Percentiles rank a stretch among this genome's conserved stretches.
Conservation (phyloP, 352 stramenopile species). For the Globisporangium irregulare region DNA sequence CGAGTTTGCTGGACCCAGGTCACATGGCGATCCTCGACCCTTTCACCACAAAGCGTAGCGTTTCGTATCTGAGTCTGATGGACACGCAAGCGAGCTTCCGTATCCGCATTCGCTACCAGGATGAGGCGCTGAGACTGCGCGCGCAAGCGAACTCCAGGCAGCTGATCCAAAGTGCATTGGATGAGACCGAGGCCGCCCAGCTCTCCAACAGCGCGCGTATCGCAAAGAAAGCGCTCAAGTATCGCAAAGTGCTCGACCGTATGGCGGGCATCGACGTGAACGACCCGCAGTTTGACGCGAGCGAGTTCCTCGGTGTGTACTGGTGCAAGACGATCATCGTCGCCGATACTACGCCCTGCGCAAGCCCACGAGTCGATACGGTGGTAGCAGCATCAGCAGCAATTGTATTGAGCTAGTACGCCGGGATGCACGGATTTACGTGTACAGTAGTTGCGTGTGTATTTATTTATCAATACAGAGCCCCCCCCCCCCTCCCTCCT, state of each 20-base stretch:
- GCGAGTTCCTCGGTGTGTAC: slow-evolving; percentile 10
- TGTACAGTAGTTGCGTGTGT: too few relatives aligned
- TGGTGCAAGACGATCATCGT: slow-evolving; percentile 17
- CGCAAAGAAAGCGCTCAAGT: slow-evolving; percentile 19
- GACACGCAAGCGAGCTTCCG: neutral
- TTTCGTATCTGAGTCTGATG: neutral
- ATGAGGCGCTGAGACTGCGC: slow-evolving; percentile 39
- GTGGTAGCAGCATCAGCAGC: too few relatives aligned
- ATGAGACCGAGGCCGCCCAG: slow-evolving; percentile 11
- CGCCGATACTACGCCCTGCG: neutral
- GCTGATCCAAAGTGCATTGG: slow-evolving; percentile 30
- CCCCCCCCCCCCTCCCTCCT: too few relatives aligned
- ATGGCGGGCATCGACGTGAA: slow-evolving; percentile 14
- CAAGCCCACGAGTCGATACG: neutral
- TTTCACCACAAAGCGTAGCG: neutral
- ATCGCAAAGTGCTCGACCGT: slow-evolving; percentile 20
- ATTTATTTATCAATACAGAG: too few relatives aligned
- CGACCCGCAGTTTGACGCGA: slow-evolving; percentile 12
- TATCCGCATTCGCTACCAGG: slow-evolving; percentile 33
- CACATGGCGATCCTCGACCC: neutral
- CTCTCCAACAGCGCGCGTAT: slow-evolving; percentile 13
- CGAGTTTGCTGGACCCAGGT: neutral
- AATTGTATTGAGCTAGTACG: too few relatives aligned
- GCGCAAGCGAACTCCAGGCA: slow-evolving; percentile 28
- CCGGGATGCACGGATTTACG: too few relatives aligned